Percentiles rank a stretch among this genome's conserved stretches.
Evolutionary conservation across 352 stramenopile genomes (phyloP).

Genomic region (Globisporangium parvum): DNA sequence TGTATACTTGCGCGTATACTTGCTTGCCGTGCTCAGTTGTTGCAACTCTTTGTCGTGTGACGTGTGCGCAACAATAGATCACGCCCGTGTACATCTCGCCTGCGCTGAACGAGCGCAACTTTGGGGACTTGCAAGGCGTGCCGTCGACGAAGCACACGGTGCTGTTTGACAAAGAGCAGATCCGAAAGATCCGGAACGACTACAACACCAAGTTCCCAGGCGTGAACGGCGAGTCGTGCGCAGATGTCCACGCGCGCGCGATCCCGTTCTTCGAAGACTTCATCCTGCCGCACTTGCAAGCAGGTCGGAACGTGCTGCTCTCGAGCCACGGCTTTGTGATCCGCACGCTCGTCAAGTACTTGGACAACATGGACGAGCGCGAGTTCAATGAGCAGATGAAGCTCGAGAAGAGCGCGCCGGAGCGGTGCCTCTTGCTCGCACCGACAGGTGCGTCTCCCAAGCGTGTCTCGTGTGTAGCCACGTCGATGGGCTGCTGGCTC

Average conservation of each 20-base stretch:
- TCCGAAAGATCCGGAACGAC: slow-evolving; percentile 77
- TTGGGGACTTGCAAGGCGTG: slow-evolving; percentile 75
- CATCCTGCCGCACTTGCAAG: slow-evolving; percentile 64
- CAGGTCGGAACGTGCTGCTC: slow-evolving; percentile 69
- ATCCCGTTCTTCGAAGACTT: slow-evolving; percentile 77
- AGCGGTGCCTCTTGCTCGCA: slow-evolving; percentile 65
- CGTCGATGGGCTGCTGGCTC: no score
- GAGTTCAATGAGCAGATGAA: slow-evolving; percentile 81
- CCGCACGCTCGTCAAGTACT: slow-evolving; percentile 78
- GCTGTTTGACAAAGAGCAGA: slow-evolving; percentile 67
- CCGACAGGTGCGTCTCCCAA: slow-evolving; percentile 43
- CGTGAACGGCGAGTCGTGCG: slow-evolving; percentile 74
- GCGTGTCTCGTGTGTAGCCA: no score
- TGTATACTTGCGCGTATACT: background rate
- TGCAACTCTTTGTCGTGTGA: background rate
- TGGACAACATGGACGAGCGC: slow-evolving; percentile 71
- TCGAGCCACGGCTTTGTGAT: slow-evolving; percentile 84
- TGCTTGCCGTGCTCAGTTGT: slow-evolving; percentile 5
- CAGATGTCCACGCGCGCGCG: slow-evolving; percentile 70
- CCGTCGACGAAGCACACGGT: slow-evolving; percentile 68
- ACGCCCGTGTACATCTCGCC: slow-evolving; percentile 75
- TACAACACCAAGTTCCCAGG: slow-evolving; percentile 75
- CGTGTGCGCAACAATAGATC: slow-evolving; percentile 31
- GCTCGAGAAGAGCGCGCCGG: slow-evolving; percentile 72
- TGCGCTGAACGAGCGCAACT: slow-evolving; percentile 80